Evolutionary conservation across 1,284 basidiomycete genomes (phyloP), one percentile per base, ranked within the genome.

Genomic region (Papiliotrema fonsecae): DNA sequence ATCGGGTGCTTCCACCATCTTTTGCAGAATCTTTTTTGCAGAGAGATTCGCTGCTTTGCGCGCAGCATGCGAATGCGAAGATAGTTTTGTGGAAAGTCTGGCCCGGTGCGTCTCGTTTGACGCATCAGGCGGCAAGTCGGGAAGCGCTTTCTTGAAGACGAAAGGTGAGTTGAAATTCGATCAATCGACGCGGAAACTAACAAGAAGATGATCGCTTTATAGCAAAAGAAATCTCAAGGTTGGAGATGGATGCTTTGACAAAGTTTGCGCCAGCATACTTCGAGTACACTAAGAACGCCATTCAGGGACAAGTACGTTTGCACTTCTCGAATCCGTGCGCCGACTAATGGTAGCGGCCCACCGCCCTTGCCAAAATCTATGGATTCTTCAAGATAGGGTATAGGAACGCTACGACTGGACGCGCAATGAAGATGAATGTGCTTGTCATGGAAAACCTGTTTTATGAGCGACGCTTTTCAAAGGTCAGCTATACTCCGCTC

Each of bases 391-490:
- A 97, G 64, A 81, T 99, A 55, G 91, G 89, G 1, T 93, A 92
- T 75, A 83, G 83, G 60, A 94, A 93, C 69, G 82, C 83, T 0
- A 84, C 81, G 64, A 81, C 77, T 1, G 79, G 85, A 2, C 88
- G 88, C 68, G 81, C 84, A 7, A 87, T 88, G 21, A 84, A 92
- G 64, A 91, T 97, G 86, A 97, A 97, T 65, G 78, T 97, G 24
- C 77, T 97, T 37, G 90, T 98, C 47, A 97, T 97, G 90, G 90
- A 99, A 73, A 98, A 98, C 64, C 78, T 98, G 13, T 94, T 97
- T 68, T 94, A 96, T 69, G 88, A 92, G 57, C 82, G 88, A 51
- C 81, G 84, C 7, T 92, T 94, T 61, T 82, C 85, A 10, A 90
- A 86, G 78, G 89, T 87, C 62, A 22, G 65, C 50, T 24, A 4